Conservation (phyloP, 768 basidiomycete genomes). For the Omphalotus guepiniiformis region DNA sequence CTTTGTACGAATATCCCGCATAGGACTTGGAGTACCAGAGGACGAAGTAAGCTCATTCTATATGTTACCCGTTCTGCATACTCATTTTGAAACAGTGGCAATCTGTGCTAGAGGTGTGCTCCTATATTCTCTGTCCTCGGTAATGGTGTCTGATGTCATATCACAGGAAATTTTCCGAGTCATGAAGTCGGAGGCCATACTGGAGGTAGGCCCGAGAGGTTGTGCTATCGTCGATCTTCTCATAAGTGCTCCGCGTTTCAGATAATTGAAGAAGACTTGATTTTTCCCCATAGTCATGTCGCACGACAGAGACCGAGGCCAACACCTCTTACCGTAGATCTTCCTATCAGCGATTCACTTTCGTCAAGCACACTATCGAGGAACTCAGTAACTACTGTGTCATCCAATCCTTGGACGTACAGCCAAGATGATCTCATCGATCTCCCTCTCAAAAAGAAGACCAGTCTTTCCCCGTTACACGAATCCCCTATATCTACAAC, state of each 20-base stretch:
- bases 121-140: constrained; percentile 2
- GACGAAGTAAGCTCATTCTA: constrained; percentile 47
- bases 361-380: constrained; percentile 1
- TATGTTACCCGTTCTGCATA: constrained; percentile 4
- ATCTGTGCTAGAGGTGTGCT: constrained; percentile 55
- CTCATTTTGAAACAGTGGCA: constrained; percentile 47
- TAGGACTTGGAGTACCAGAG: constrained; percentile 69
- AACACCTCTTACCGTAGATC: constrained; percentile 16
- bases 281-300: constrained; percentile 53
- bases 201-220: constrained; percentile 48
- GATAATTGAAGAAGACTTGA: constrained; percentile 71
- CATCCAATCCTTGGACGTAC: constrained; percentile 12
- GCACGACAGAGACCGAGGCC: constrained; percentile 16
- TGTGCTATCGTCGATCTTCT: constrained; percentile 4
- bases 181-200: constrained; percentile 53
- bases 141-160: constrained; percentile 12
- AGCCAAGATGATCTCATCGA: constrained; percentile 16
- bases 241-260: constrained; percentile 20
- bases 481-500: constrained; percentile 17
- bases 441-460: constrained; percentile 16
- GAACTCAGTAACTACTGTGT: constrained; percentile 12
- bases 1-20: constrained; percentile 58
- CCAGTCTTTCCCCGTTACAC: constrained; percentile 21
- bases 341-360: constrained; percentile 13
- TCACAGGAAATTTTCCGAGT: constrained; percentile 63